phyloP scores from a whole-genome alignment of 176 grass and related monocot species.

The Hsuehochloa calcarea region DNA sequence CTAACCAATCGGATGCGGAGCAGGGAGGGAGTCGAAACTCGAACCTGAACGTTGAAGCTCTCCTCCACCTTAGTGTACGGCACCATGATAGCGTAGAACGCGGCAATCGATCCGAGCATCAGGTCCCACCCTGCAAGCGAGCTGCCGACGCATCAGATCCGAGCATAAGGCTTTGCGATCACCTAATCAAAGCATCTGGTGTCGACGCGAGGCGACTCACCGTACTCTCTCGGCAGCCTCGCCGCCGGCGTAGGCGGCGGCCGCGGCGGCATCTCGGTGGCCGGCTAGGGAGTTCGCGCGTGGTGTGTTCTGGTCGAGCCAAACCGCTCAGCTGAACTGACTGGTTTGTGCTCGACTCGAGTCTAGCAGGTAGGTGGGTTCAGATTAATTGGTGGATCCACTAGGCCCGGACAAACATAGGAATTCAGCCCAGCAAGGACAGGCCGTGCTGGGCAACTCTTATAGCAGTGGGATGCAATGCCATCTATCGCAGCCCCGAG shows the following conservation, averaged over 20 bases:
- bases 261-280: slow-evolving; percentile 39
- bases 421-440: background rate
- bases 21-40: background rate
- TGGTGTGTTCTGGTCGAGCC: background rate
- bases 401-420: background rate
- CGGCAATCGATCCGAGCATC: slow-evolving; percentile 68
- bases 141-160: slow-evolving; percentile 1
- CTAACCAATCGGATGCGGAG: background rate
- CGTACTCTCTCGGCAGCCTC: slow-evolving; percentile 41
- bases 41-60: slow-evolving; percentile 90
- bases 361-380: background rate
- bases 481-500: too few relatives aligned
- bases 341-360: background rate
- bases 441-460: background rate
- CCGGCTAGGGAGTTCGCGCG: background rate
- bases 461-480: too few relatives aligned
- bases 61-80: slow-evolving; percentile 98
- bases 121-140: slow-evolving; percentile 75
- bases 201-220: slow-evolving; percentile 27
- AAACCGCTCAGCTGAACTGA: background rate
- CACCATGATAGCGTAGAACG: slow-evolving; percentile 65
- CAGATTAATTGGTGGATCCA: background rate
- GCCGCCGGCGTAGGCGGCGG: slow-evolving; percentile 6
- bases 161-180: background rate
- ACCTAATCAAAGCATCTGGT: background rate